Evolutionary conservation across 352 stramenopile species (phyloP).

Genomic region (Aphanomyces invadans): DNA sequence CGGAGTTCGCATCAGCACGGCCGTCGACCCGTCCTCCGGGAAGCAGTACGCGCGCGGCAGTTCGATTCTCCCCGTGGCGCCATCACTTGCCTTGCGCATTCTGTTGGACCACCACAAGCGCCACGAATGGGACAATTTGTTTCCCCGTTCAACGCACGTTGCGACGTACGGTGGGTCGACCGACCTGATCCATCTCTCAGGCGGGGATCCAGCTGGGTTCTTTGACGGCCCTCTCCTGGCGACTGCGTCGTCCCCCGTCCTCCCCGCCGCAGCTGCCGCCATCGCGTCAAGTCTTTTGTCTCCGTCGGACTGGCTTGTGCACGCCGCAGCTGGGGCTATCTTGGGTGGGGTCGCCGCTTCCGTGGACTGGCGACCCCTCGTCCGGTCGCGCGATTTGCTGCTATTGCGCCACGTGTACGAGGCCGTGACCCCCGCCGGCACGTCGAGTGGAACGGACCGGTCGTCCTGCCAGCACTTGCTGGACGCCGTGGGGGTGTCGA

Average conservation of each 20-base stretch:
- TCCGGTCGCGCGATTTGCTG: conserved; percentile 54
- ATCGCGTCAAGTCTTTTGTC: conserved; percentile 26
- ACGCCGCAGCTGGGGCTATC: conserved; percentile 44
- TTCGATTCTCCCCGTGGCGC: conserved; percentile 52
- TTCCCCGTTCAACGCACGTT: conserved; percentile 49
- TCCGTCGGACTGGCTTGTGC: conserved; percentile 21
- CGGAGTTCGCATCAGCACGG: conserved; percentile 56
- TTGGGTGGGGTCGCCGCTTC: conserved; percentile 29
- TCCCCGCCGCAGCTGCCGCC: conserved; percentile 40
- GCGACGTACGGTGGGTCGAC: conserved; percentile 69
- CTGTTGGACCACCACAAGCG: conserved; percentile 59
- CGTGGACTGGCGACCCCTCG: conserved; percentile 46
- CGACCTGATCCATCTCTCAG: conserved; percentile 59
- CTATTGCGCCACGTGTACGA: conserved; percentile 67
- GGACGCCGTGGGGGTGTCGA: conserved; percentile 33
- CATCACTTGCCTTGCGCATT: conserved; percentile 53
- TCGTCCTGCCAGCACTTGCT: conserved; percentile 35
- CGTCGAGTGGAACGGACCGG: conserved; percentile 37
- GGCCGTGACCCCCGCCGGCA: conserved; percentile 29
- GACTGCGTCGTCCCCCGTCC: conserved; percentile 32
- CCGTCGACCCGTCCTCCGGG: conserved; percentile 31
- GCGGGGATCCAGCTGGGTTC: conserved; percentile 30
- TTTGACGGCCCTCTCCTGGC: conserved; percentile 49
- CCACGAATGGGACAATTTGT: conserved; percentile 72
- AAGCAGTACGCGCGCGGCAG: conserved; percentile 54